Evolutionary conservation across 805 yeast species (phyloP), one percentile per base, ranked within the genome.

Genomic region (Sugiyamaella qingdaonensis): DNA sequence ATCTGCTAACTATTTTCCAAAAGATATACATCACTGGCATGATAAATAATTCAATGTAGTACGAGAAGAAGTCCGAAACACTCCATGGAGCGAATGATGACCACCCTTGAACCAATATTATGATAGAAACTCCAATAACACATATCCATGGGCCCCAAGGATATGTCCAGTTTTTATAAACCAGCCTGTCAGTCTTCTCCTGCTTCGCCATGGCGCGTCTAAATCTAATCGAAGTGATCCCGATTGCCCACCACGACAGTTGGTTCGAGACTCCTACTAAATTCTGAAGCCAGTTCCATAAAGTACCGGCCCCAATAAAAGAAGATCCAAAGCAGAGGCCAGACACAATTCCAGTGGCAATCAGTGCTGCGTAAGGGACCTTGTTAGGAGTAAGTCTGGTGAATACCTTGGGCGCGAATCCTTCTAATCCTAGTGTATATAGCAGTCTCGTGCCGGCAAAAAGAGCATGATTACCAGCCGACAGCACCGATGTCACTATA

Each of bases 401-500:
- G 53, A 84, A 73, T 45, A 79, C 58, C 61, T 69, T 68, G 27
- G 86, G 87, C 0, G 85, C 87, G 52, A 74, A 73, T 0, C 85
- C 84, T 54, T 79, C 82, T 43, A 72, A 67, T 1, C 86, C 80
- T 67, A 84, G 74, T 29, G 81, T 78, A 56, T 82, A 82, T 27
- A 84, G 68, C 2, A 86, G 74, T 64, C 89, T 73, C 4, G 86
- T 78, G 1, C 85, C 86, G 58, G 84, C 79, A 66, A 78, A 84
- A 39, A 83, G 78, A 10, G 86, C 81, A 45, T 83, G 78, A 68
- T 84, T 84, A 56, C 84, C 81, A 2, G 89, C 85, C 13, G 85
- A 79, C 27, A 85, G 68, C 56, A 86, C 81, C 0, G 85, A 81
- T 5, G 84, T 66, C 57, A 82, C 71, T 51, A 84, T 76, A 57